phyloP scores from a whole-genome alignment of 2,329 filamentous ascomycete genomes.

The Claviceps digitariae region DNA sequence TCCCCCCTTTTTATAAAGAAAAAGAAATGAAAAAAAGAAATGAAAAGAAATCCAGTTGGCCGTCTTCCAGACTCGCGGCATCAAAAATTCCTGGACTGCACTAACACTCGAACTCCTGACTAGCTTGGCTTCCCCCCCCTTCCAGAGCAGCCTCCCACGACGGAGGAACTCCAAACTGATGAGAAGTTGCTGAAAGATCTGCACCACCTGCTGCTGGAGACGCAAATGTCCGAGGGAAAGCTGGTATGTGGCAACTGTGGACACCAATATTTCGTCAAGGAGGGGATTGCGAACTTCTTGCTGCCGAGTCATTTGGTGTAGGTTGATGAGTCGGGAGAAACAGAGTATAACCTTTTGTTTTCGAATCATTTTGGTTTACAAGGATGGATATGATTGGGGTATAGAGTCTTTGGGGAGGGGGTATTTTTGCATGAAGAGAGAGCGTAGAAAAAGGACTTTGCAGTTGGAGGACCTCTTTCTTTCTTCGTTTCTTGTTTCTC shows the following conservation, averaged over 20 bases:
- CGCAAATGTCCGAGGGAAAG: conserved; percentile 76
- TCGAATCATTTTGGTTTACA: conserved; percentile 44
- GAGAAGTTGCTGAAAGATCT: conserved; percentile 63
- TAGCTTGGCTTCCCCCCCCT: conserved; percentile 70
- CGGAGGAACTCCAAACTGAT: conserved; percentile 48
- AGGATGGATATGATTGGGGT: neutral
- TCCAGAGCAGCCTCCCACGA: conserved; percentile 48
- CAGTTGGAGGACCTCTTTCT: neutral
- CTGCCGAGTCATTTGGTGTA: conserved; percentile 77
- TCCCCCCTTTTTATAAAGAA: too few relatives aligned
- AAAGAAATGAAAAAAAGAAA: too few relatives aligned
- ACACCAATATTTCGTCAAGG: conserved; percentile 87
- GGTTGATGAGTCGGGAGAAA: conserved; percentile 18
- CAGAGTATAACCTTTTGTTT: conserved; percentile 85
- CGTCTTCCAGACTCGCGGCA: neutral
- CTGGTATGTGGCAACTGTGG: conserved; percentile 83
- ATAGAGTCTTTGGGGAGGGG: too few relatives aligned
- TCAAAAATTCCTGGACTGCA: neutral
- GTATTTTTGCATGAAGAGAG: neutral
- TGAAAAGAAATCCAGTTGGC: too few relatives aligned
- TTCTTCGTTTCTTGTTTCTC: neutral
- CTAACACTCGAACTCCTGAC: neutral
- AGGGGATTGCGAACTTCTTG: conserved; percentile 94
- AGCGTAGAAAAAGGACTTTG: neutral
- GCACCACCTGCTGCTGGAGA: conserved; percentile 75